Evolutionary conservation across 2,329 filamentous ascomycete genomes (phyloP), one percentile per base, ranked within the genome.

Genomic region (Colletotrichum lupini): DNA sequence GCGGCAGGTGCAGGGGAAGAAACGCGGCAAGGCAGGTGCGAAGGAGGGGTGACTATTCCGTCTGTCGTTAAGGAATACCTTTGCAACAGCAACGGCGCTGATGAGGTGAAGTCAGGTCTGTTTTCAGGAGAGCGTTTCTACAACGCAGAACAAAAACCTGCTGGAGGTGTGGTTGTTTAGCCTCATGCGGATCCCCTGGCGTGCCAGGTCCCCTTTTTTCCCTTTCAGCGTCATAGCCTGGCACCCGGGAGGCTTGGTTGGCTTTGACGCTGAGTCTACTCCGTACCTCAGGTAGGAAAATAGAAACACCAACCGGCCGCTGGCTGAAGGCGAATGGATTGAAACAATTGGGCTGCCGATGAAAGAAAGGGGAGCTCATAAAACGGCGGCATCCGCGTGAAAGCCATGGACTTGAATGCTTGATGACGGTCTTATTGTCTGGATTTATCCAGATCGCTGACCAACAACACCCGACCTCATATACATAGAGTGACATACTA

Each of bases 151-250:
- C 53, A 49, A 24, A 57, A 63, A 56, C 70, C 67, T 70, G 70
- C 67, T 70, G 66, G 14, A 26, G 57, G 58, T 58, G 68, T 70
- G 42, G 60, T 65, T 68, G 55, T 65, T 70, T 73, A 73, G 70
- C 70, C 70, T 73, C 67, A 73, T 73, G 60, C 60, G 60, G 59
- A 32, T 35, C 46, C 67, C 66, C 70, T 61, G 32, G 42, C 63
- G 59, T 35, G 52, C 28, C 46, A 42, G 55, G 49, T 57, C 30
- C 61, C 61, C 28, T 42, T 65, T 70, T 65, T 70, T 68, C 57
- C n/a, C 28, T 19, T 28, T 11, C 67, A 61, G 60, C 56, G 60
- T 46, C 67, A 63, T 61, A 55, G 49, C 26, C 30, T n/a, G 28
- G 28, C 30, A 42, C 62, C 42, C 26, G 46, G 24, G 24, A 42